These are phyloP conservation scores for Mucor velutinosus DNA, from an alignment of 371 early-diverging fungal genomes.

Conservation along the genomic window DNA sequence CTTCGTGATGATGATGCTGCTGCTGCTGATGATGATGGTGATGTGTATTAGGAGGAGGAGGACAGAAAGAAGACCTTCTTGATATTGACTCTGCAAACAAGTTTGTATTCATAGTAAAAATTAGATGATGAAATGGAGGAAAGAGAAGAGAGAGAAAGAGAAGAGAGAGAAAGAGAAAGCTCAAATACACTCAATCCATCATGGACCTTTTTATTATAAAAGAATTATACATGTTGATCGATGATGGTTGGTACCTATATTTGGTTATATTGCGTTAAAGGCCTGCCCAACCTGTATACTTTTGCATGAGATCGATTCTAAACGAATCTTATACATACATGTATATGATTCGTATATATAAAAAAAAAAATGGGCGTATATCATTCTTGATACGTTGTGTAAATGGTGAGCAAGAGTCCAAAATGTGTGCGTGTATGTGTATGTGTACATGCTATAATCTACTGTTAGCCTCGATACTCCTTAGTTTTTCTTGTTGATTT, in stretches of 20 bases:
- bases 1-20: constrained; percentile 21
- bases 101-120: constrained; percentile 15
- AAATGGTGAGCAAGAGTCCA: neutral
- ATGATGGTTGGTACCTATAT: constrained; percentile 34
- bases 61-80: constrained; percentile 26
- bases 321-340: constrained; percentile 29
- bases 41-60: constrained; percentile 7
- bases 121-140: neutral
- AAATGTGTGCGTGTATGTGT: neutral
- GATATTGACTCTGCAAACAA: constrained; percentile 24
- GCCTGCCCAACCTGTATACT: constrained; percentile 17
- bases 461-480: constrained; percentile 10
- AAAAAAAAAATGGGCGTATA: constrained; percentile 3
- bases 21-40: neutral
- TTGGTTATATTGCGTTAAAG: constrained; percentile 45
- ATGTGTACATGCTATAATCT: neutral
- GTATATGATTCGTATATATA: constrained; percentile 1
- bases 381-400: neutral
- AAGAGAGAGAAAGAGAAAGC: constrained; percentile 7
- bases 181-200: neutral
- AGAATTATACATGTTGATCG: constrained; percentile 27
- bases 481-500: constrained; percentile 21
- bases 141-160: constrained; percentile 3
- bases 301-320: constrained; percentile 44
- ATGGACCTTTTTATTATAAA: constrained; percentile 20